Conservation (phyloP, 768 basidiomycete genomes). For the Russula lepida region DNA sequence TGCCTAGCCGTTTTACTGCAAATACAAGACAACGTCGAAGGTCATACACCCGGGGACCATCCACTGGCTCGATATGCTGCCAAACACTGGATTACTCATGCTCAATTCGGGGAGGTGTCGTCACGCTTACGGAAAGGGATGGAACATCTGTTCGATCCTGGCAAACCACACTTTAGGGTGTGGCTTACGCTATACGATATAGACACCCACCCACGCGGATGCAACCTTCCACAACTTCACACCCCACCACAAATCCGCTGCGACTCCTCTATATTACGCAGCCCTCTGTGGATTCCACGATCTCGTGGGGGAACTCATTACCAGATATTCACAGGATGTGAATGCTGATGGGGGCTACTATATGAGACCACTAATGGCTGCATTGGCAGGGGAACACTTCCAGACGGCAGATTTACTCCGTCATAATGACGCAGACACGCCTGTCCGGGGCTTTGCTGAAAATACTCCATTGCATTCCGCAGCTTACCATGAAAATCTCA, state of each 20-base stretch:
- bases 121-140: background rate
- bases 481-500: background rate
- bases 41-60: background rate
- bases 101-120: background rate
- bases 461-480: background rate
- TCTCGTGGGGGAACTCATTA: background rate
- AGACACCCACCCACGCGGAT: accelerated
- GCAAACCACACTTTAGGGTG: background rate
- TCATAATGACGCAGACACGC: background rate
- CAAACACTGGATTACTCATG: background rate
- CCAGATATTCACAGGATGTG: background rate
- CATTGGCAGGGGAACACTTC: background rate
- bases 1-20: background rate
- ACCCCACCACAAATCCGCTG: accelerated
- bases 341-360: background rate
- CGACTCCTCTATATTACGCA: background rate
- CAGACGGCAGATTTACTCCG: background rate
- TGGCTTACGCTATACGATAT: background rate
- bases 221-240: background rate
- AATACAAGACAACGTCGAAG: background rate
- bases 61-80: background rate
- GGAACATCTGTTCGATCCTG: background rate
- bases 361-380: background rate
- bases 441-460: accelerated
- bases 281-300: background rate